Percentiles rank a stretch among this genome's conserved stretches.
Conservation (phyloP, 2,329 filamentous ascomycete genomes). For the Capronia coronata region DNA sequence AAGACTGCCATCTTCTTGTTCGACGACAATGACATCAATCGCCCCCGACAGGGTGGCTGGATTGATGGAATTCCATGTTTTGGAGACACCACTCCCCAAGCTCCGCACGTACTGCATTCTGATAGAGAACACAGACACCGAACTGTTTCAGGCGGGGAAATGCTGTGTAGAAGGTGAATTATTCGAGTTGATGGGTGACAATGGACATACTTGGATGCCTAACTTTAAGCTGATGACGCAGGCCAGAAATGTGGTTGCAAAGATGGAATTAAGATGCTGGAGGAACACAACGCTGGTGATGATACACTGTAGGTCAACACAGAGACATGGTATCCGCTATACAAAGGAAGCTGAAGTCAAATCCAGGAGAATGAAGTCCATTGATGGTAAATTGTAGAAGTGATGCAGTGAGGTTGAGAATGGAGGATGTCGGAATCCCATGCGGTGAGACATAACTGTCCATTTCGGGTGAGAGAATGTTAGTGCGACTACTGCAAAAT, state of each 20-base stretch:
- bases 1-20: constrained; percentile 79
- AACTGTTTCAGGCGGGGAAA: background rate
- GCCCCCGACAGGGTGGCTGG: constrained; percentile 93
- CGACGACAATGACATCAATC: constrained; percentile 97
- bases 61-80: constrained; percentile 99
- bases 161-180: background rate
- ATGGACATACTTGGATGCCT: constrained; percentile 13
- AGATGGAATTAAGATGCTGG: background rate
- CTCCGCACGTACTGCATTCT: constrained; percentile 96
- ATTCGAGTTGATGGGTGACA: constrained; percentile 1
- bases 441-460: background rate
- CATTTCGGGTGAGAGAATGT: background rate
- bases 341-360: constrained; percentile 2
- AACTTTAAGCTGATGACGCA: constrained; percentile 5
- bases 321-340: background rate
- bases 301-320: background rate
- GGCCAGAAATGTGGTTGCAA: background rate
- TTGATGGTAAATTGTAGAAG: background rate
- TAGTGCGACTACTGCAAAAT: background rate
- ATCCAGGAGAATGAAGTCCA: background rate
- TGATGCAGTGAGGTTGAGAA: background rate
- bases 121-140: constrained; percentile 6
- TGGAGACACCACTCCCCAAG: constrained; percentile 89
- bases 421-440: background rate
- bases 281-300: background rate